phyloP scores from a whole-genome alignment of 768 basidiomycete species.

The Auriscalpium vulgare region DNA sequence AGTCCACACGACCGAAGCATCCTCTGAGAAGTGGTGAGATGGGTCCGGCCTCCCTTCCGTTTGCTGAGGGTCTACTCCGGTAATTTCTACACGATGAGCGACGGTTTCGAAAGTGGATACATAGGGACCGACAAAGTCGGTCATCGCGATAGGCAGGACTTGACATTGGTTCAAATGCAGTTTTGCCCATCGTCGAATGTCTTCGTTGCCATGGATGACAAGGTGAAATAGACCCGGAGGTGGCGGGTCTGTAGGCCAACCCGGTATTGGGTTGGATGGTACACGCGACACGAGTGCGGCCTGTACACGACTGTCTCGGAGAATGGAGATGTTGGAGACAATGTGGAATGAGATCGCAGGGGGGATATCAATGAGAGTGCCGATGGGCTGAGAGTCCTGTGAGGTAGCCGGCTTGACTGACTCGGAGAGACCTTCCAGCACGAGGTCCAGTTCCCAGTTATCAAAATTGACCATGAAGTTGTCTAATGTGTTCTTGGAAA shows the following conservation, averaged over 20 bases:
- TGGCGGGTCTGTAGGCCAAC: conserved; percentile 52
- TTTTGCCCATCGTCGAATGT: conserved; percentile 55
- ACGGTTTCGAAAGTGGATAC: conserved; percentile 33
- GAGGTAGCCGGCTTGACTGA: background rate
- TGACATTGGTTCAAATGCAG: conserved; percentile 32
- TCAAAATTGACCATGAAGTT: conserved; percentile 59
- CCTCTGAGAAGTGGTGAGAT: conserved; percentile 26
- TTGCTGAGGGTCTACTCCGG: background rate
- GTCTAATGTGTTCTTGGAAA: conserved; percentile 38
- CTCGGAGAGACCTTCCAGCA: conserved; percentile 32
- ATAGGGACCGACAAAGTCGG: conserved; percentile 43
- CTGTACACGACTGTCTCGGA: conserved; percentile 43
- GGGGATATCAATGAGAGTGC: conserved; percentile 34
- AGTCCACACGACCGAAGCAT: conserved; percentile 46
- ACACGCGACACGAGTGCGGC: conserved; percentile 29
- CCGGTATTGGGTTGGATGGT: conserved; percentile 29
- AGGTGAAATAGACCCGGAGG: conserved; percentile 56
- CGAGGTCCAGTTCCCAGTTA: conserved; percentile 52
- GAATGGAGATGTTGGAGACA: conserved; percentile 51
- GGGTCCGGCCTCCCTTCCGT: background rate
- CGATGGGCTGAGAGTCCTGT: background rate
- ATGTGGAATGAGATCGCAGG: conserved; percentile 54
- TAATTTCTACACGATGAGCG: conserved; percentile 19
- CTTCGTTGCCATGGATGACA: conserved; percentile 39
- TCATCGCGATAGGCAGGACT: conserved; percentile 35